Conservation (phyloP, 1,284 basidiomycete genomes). For the Cryptococcus sp. region DNA sequence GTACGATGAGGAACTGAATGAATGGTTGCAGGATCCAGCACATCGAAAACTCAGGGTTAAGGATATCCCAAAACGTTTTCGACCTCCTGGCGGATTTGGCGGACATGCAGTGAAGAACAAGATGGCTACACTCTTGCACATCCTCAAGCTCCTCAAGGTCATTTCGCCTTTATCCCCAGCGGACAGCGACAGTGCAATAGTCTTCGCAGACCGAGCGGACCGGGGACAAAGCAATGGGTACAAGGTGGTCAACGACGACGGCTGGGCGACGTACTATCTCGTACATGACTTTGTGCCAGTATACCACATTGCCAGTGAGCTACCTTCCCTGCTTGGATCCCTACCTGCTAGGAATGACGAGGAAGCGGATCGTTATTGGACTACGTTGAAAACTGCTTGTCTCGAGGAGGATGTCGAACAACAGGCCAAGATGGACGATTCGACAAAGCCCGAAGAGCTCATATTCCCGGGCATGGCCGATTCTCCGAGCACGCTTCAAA, state of each 20-base stretch:
- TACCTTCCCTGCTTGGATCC: slow-evolving; percentile 31
- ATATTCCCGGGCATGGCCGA: slow-evolving; percentile 19
- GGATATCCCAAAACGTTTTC: slow-evolving; percentile 25
- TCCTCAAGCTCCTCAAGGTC: slow-evolving; percentile 34
- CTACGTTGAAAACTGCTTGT: slow-evolving; percentile 21
- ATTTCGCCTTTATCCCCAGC: slow-evolving; percentile 29
- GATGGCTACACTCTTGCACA: slow-evolving; percentile 26
- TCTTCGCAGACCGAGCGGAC: slow-evolving; percentile 6
- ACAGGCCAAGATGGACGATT: not conserved
- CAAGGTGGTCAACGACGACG: slow-evolving; percentile 4
- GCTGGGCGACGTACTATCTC: slow-evolving; percentile 32
- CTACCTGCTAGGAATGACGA: slow-evolving; percentile 21
- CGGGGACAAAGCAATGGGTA: slow-evolving; percentile 6
- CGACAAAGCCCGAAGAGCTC: not conserved
- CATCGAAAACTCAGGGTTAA: slow-evolving; percentile 26
- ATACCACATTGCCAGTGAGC: slow-evolving; percentile 36
- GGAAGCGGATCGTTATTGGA: slow-evolving; percentile 33
- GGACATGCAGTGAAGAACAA: slow-evolving; percentile 27
- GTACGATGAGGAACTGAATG: slow-evolving; percentile 37
- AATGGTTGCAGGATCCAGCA: slow-evolving; percentile 31
- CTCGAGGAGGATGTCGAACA: slow-evolving; percentile 15
- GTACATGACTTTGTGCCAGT: slow-evolving; percentile 42
- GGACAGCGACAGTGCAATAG: slow-evolving; percentile 12
- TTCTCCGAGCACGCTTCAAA: slow-evolving; percentile 21
- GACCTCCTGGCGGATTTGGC: slow-evolving; percentile 21